phyloP scores from a whole-genome alignment of 164 flowering plant species.

The Tetrastigma voinierianum region DNA sequence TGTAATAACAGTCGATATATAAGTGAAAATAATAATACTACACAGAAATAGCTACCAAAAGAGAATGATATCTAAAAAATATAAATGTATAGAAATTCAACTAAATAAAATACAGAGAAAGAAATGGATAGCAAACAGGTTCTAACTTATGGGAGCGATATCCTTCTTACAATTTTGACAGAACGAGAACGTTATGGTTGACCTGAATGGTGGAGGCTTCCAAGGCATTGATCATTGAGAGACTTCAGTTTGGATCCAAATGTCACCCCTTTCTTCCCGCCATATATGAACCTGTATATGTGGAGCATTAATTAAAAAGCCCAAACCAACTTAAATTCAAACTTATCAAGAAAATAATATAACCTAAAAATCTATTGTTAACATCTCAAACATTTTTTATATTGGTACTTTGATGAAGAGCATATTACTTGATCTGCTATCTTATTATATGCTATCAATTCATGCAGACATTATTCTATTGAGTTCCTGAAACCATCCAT shows the following conservation, averaged over 20 bases:
- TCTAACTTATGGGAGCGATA: constrained; percentile 79
- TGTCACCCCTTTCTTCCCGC: constrained; percentile 92
- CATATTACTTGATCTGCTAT: no score
- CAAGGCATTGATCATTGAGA: constrained; percentile 82
- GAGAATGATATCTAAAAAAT: neutral
- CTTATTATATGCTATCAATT: no score
- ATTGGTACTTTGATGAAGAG: neutral
- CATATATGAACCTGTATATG: constrained; percentile 59
- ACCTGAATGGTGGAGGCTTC: constrained; percentile 67
- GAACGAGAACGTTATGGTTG: constrained; percentile 77
- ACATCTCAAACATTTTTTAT: no score
- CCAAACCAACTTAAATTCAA: neutral
- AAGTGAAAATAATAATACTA: neutral
- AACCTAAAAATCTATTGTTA: neutral
- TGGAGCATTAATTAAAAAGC: neutral
- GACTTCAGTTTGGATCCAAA: constrained; percentile 76
- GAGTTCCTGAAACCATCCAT: no score
- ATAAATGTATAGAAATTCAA: neutral
- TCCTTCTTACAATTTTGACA: constrained; percentile 73
- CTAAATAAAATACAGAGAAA: neutral
- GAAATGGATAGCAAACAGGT: neutral
- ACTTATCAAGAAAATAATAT: neutral
- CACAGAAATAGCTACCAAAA: neutral
- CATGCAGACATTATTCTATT: no score
- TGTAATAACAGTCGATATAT: neutral